Evolutionary conservation across 106 monocot genomes (phyloP), one percentile per base, ranked within the genome.

Genomic region (Xerophyta viscosa): DNA sequence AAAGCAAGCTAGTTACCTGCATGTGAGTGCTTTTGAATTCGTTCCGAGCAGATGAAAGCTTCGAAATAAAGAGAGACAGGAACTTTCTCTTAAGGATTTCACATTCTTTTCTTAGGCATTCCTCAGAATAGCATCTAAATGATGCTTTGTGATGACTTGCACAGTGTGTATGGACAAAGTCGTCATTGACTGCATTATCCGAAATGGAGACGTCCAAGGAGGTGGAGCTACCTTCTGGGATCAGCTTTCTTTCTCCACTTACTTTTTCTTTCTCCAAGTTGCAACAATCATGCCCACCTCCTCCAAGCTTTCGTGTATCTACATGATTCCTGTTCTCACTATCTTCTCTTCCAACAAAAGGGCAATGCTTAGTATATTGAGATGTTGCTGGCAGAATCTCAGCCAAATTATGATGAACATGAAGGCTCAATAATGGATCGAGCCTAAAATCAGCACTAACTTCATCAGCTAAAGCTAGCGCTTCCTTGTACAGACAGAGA

Each of bases 351-450:
- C 60, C 52, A 37, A 60, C 42, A 44, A 30, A 17, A 20, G 60
- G 64, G 51, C 77, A 80, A 21, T 70, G 48, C 17, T 57, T 46
- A 39, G 49, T 11, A 67, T 17, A 52, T 31, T 81, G 70, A 27
- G 82, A 30, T 58, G 54, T 68, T 31, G 37, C 23, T 50, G 62
- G 59, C 26, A 89, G 65, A 41, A 89, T 22, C 43, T 96, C 82
- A 60, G 89, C 72, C 20, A 96, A 53, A 73, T 96, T 96, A 54
- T 96, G 78, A 66, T 85, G 73, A 50, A 96, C 76, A 58, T 96
- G 96, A 71, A 96, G 72, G 67, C 71, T 89, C 56, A 96, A 52
- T 41, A 96, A 76, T 52, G 96, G 96, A 50, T 96, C 96, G 27
- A 96, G 43, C 48, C 96, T 81, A 48, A 86, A 86, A 74, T 96